A percentile compares a stretch with the other conserved stretches of the same genome.
These are phyloP conservation scores for Litchi chinensis DNA, from an alignment of 345 rosid species.

Conservation along the genomic window DNA sequence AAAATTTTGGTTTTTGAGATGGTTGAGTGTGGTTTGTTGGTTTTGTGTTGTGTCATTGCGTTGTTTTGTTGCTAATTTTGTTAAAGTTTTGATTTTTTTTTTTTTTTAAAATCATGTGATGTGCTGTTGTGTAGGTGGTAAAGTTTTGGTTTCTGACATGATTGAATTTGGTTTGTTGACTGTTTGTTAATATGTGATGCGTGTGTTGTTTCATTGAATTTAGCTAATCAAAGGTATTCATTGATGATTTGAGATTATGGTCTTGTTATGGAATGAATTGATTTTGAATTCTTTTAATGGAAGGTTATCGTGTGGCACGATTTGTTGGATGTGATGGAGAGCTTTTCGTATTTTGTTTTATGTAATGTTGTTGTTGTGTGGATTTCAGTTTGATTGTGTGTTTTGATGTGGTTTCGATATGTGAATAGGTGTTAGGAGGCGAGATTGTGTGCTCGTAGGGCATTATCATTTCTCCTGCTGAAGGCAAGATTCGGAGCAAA, in stretches of 20 bases:
- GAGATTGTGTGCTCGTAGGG: slow-evolving; percentile 16
- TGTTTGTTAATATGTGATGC: neutral
- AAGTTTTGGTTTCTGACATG: neutral
- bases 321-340: neutral
- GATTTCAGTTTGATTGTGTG: too few relatives aligned
- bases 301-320: slow-evolving; percentile 9
- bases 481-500: slow-evolving; percentile 26
- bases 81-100: neutral
- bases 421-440: slow-evolving; percentile 31
- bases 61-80: neutral
- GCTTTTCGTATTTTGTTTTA: neutral
- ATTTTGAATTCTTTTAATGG: neutral
- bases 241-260: slow-evolving; percentile 17
- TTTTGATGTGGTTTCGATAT: slow-evolving; percentile 12
- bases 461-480: slow-evolving; percentile 1
- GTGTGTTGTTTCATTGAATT: neutral
- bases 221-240: neutral
- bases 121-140: slow-evolving; percentile 11
- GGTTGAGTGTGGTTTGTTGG: too few relatives aligned
- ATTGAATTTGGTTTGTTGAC: slow-evolving; percentile 7
- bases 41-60: too few relatives aligned
- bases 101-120: neutral
- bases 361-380: neutral
- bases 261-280: slow-evolving; percentile 8
- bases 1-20: neutral